phyloP scores from a whole-genome alignment of 2,329 filamentous ascomycete species.

The Xylariaceae sp. region DNA sequence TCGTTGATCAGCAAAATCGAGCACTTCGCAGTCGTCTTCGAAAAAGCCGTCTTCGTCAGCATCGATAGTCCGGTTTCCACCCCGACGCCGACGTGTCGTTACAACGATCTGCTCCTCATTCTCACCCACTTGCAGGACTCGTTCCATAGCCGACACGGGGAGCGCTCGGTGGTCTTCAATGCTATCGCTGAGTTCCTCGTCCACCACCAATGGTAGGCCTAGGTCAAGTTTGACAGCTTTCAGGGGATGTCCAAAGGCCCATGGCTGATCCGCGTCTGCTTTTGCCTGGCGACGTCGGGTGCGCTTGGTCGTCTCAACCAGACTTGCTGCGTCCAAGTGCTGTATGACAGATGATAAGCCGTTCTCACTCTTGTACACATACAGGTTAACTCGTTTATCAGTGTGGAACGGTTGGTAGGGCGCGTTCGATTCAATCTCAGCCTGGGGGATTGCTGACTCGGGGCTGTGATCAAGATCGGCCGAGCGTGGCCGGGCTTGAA shows the following conservation, averaged over 20 bases:
- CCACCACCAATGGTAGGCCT: conserved; percentile 41
- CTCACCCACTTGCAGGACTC: conserved; percentile 52
- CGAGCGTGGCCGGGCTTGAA: conserved; percentile 39
- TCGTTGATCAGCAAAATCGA: conserved; percentile 75
- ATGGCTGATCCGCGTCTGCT: conserved; percentile 32
- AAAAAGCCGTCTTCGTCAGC: conserved; percentile 73
- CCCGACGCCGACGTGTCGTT: conserved; percentile 68
- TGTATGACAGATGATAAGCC: conserved; percentile 36
- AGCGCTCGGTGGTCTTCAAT: conserved; percentile 55
- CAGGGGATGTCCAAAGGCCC: conserved; percentile 58
- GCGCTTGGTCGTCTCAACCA: conserved; percentile 39
- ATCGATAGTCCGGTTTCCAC: conserved; percentile 44
- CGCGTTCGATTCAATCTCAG: conserved; percentile 91
- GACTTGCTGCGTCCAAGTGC: conserved; percentile 38
- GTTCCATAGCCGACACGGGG: conserved; percentile 60
- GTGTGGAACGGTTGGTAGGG: conserved; percentile 96
- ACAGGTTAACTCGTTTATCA: conserved; percentile 75
- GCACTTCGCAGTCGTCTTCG: conserved; percentile 85
- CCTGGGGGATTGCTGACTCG: conserved; percentile 64
- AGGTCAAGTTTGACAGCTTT: conserved; percentile 47
- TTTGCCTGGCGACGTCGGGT: conserved; percentile 28
- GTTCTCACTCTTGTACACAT: conserved; percentile 48
- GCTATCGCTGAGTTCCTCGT: conserved; percentile 48
- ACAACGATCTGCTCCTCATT: conserved; percentile 75
- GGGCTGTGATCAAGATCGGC: conserved; percentile 40